These are phyloP conservation scores for Lentinula sp. DNA, from an alignment of 768 basidiomycete species.

Conservation along the genomic window DNA sequence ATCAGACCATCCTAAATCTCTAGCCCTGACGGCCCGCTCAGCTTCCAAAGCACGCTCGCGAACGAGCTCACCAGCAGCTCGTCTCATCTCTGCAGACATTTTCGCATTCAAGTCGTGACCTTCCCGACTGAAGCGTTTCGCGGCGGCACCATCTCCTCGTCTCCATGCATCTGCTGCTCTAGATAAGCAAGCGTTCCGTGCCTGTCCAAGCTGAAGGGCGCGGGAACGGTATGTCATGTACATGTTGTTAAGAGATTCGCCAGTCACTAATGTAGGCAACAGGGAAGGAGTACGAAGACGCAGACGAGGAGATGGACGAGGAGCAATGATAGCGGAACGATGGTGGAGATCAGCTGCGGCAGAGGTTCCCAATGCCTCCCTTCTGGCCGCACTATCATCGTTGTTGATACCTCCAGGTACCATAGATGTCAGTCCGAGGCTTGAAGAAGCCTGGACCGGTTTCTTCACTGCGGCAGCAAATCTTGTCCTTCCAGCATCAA, in stretches of 20 bases:
- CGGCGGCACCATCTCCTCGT: slow-evolving; percentile 90
- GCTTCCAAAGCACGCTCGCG: slow-evolving; percentile 72
- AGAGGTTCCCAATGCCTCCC: slow-evolving; percentile 52
- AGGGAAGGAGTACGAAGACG: slow-evolving; percentile 78
- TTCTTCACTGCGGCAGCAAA: slow-evolving; percentile 92
- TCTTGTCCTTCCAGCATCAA: slow-evolving; percentile 80
- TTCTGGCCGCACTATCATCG: slow-evolving; percentile 36
- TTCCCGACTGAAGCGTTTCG: slow-evolving; percentile 90
- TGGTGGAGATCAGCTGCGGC: slow-evolving; percentile 60
- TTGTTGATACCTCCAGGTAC: slow-evolving; percentile 13
- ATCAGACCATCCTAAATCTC: slow-evolving; percentile 71
- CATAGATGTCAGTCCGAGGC: slow-evolving; percentile 20
- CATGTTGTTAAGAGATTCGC: slow-evolving; percentile 67
- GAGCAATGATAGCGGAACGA: slow-evolving; percentile 67
- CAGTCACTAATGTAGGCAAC: slow-evolving; percentile 85
- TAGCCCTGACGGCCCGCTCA: slow-evolving; percentile 65
- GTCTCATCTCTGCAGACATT: slow-evolving; percentile 82
- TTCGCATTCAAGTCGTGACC: slow-evolving; percentile 91
- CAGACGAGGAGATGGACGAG: slow-evolving; percentile 77
- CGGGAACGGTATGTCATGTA: slow-evolving; percentile 89
- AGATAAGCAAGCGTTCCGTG: slow-evolving; percentile 89
- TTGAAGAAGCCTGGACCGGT: slow-evolving; percentile 18
- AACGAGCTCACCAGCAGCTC: slow-evolving; percentile 81
- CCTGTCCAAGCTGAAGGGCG: slow-evolving; percentile 88
- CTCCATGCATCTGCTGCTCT: slow-evolving; percentile 96